phyloP scores from a whole-genome alignment of 345 rosid species.

The Rubroshorea leprosula region DNA sequence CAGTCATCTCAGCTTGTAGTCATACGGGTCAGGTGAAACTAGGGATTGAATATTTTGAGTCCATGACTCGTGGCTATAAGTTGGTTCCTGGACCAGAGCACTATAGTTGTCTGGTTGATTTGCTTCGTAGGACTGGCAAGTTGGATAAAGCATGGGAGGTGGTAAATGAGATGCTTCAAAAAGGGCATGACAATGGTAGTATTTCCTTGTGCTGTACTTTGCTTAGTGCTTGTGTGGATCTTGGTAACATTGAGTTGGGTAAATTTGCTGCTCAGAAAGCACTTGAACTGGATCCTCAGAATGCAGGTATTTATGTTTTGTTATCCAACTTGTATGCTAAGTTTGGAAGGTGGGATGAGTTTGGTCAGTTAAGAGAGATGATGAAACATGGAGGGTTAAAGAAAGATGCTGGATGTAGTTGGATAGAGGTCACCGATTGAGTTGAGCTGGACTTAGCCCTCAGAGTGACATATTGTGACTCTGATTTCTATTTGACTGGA shows the following conservation, averaged over 20 bases:
- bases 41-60: slow-evolving; percentile 42
- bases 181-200: slow-evolving; percentile 24
- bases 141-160: slow-evolving; percentile 43
- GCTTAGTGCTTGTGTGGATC: slow-evolving; percentile 40
- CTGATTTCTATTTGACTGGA: no score
- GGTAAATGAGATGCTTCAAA: slow-evolving; percentile 32
- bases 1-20: slow-evolving; percentile 54
- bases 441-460: background rate
- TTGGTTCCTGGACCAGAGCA: slow-evolving; percentile 44
- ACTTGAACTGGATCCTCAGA: slow-evolving; percentile 45
- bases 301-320: slow-evolving; percentile 36
- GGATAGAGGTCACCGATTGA: slow-evolving; percentile 38
- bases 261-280: slow-evolving; percentile 47
- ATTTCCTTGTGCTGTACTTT: slow-evolving; percentile 55
- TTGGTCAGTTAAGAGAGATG: slow-evolving; percentile 30
- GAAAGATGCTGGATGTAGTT: slow-evolving; percentile 49
- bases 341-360: slow-evolving; percentile 49
- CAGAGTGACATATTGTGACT: background rate
- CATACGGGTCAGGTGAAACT: slow-evolving; percentile 49
- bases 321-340: slow-evolving; percentile 50
- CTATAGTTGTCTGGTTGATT: slow-evolving; percentile 51
- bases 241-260: slow-evolving; percentile 43
- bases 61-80: slow-evolving; percentile 32
- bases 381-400: slow-evolving; percentile 34
- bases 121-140: slow-evolving; percentile 52